Evolutionary conservation across 2,329 filamentous ascomycete genomes (phyloP).

Genomic region (Colletotrichum sp.): DNA sequence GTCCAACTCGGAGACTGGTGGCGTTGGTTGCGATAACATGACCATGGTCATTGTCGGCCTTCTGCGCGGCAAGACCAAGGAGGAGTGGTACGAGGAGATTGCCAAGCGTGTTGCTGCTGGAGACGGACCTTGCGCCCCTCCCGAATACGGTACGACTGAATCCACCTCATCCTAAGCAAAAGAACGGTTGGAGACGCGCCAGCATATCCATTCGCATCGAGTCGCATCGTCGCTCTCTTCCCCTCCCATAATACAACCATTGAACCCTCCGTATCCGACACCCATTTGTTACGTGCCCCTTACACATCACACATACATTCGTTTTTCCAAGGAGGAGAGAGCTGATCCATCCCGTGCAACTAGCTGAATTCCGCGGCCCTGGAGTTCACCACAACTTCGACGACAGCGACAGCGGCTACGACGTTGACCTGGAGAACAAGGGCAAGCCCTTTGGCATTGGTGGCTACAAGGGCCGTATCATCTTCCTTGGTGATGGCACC

Average conservation of each 20-base stretch:
- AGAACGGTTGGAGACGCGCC: constrained; percentile 13
- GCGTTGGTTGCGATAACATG: constrained; percentile 99
- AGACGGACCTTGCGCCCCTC: constrained; percentile 97
- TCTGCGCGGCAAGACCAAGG: constrained; percentile 89
- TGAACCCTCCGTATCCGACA: not conserved
- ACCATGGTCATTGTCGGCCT: constrained; percentile 93
- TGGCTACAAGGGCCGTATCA: constrained; percentile 84
- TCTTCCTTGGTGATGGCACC: constrained; percentile 93
- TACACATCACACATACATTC: not conserved
- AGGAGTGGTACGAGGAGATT: constrained; percentile 98
- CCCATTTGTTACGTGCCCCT: constrained; percentile 12
- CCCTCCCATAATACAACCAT: constrained; percentile 16
- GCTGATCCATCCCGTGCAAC: constrained; percentile 23
- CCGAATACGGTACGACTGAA: constrained; percentile 91
- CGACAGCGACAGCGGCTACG: constrained; percentile 79
- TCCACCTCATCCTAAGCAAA: constrained; percentile 22
- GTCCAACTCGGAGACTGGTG: constrained; percentile 96
- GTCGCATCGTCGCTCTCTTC: constrained; percentile 10
- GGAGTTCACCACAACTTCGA: constrained; percentile 84
- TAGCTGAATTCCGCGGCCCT: constrained; percentile 85
- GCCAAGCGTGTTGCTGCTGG: constrained; percentile 93
- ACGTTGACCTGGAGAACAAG: constrained; percentile 73
- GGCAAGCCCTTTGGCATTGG: constrained; percentile 67
- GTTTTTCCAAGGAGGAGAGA: constrained; percentile 20
- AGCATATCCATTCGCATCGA: constrained; percentile 10